phyloP scores from a whole-genome alignment of 495 filamentous ascomycete genomes.

The Friedmanniomyces endolithicus region DNA sequence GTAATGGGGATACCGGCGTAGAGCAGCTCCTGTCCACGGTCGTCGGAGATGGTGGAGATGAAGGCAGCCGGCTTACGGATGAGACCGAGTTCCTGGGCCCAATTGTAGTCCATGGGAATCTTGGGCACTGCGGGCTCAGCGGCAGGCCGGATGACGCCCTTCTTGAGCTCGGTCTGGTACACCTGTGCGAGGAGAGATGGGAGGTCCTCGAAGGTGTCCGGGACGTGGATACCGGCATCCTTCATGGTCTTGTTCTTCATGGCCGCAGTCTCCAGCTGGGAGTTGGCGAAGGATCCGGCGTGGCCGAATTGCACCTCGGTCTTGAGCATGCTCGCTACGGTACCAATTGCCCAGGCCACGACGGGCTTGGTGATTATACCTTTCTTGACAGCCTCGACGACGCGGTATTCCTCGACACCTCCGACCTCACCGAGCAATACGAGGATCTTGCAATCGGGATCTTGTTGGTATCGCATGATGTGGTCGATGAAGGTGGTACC shows the following conservation, averaged over 20 bases:
- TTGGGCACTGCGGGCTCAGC: constrained; percentile 89
- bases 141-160: constrained; percentile 71
- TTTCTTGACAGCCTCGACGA: constrained; percentile 92
- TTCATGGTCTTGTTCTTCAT: constrained; percentile 93
- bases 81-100: constrained; percentile 97
- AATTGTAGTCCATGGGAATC: constrained; percentile 99
- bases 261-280: constrained; percentile 90
- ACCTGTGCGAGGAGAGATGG: constrained; percentile 60
- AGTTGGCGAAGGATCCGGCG: constrained; percentile 97
- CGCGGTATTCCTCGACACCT: constrained; percentile 98
- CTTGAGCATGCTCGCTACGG: constrained; percentile 99
- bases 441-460: constrained; percentile 94
- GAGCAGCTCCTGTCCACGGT: constrained; percentile 97
- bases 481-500: constrained; percentile 99
- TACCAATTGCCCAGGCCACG: constrained; percentile 98
- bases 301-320: constrained; percentile 99
- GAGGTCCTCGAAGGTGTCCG: constrained; percentile 94
- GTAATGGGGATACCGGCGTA: constrained; percentile 99
- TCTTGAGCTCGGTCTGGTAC: constrained; percentile 72
- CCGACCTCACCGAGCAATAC: constrained; percentile 94
- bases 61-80: constrained; percentile 99
- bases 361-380: constrained; percentile 94
- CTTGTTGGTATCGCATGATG: constrained; percentile 83
- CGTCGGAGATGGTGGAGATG: constrained; percentile 98
- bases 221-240: constrained; percentile 87